Base-by-base conservation (phyloP, 1,284 basidiomycete genomes). In the Cryptococcus jaspeensis region DNA sequence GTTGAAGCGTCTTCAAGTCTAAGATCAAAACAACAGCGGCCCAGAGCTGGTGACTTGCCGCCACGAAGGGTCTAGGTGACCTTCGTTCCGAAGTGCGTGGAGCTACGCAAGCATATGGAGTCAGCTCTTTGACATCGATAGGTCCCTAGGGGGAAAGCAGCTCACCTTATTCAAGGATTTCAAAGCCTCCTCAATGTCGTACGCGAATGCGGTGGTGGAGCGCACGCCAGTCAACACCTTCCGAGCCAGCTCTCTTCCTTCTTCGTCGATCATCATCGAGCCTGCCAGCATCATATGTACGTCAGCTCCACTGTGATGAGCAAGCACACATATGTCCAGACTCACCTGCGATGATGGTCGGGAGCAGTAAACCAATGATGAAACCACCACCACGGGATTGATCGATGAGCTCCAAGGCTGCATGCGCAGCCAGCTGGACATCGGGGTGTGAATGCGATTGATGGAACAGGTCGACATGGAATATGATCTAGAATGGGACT, bases 151-250 rank as follows among this genome's bases (percentile, higher is more conserved):
- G 11, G 28, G 13, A 20, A 6, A 18, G 25, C 23, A 12, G 38
- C 59, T 50, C 39, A 61, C 61, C 53, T 58, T 55, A 9, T 60
- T 51, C 8, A 63, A 39, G 53, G 55, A 51, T 3, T n/a, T 32
- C 28, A 52, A 35, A 4, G 61, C 59, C 28, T 58, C 61, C 16
- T 63, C 61, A 6, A 60, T 55, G 35, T 63, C 61, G 38, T 56
- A 63, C 9, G 55, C 42, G 36, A 53, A 63, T 13, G 43, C 43
- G 6, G 43, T 38, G 4, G 49, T 55, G 15, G 44, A 48, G 12
- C 61, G 28, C 20, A 63, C 36, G 1, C 32, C 37, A 11, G 39
- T 52, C 3, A 63, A 38, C 6, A 58, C 38, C n/a, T 46, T 35
- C 25, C 53, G 18, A 16, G 53, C 51, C 15, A 35, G 22, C 8